These are phyloP conservation scores for Alternaria arborescens DNA, from an alignment of 2,329 filamentous ascomycete species.

Conservation along the genomic window DNA sequence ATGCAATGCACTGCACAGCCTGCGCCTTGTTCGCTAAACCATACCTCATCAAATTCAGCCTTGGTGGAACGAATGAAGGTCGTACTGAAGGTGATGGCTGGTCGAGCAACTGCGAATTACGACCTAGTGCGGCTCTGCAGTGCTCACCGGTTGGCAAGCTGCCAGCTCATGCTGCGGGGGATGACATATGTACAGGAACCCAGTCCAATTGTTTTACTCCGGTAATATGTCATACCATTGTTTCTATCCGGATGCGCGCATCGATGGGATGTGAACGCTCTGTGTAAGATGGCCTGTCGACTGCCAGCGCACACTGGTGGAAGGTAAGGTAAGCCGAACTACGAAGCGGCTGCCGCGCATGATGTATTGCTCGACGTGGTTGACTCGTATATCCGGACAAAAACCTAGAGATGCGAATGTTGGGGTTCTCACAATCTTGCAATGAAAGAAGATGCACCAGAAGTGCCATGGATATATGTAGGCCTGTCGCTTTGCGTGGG, in stretches of 20 bases:
- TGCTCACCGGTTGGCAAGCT: constrained; percentile 40
- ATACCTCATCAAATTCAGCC: constrained; percentile 29
- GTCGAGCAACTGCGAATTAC: constrained; percentile 22
- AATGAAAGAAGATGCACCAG: background rate
- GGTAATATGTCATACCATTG: constrained; percentile 24
- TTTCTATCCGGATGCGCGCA: constrained; percentile 20
- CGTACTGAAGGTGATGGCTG: constrained; percentile 24
- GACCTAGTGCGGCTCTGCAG: constrained; percentile 45
- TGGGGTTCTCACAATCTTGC: background rate
- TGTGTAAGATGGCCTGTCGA: constrained; percentile 16
- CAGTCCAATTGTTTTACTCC: constrained; percentile 44
- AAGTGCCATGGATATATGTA: background rate
- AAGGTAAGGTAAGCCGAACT: constrained; percentile 9
- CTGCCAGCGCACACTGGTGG: constrained; percentile 38
- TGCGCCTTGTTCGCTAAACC: constrained; percentile 46
- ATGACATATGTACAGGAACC: constrained; percentile 30
- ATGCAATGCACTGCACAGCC: constrained; percentile 43
- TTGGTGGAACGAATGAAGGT: constrained; percentile 30
- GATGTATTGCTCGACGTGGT: background rate
- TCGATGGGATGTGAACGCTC: constrained; percentile 18
- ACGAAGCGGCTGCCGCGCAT: constrained; percentile 8
- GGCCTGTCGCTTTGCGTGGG: background rate
- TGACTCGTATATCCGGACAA: background rate
- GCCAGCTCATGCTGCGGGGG: constrained; percentile 27
- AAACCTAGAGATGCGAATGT: background rate